A percentile compares a stretch with the other conserved stretches of the same genome.
These are phyloP conservation scores for Gymnopus androsaceus DNA, from an alignment of 1,284 basidiomycete species.

Conservation along the genomic window DNA sequence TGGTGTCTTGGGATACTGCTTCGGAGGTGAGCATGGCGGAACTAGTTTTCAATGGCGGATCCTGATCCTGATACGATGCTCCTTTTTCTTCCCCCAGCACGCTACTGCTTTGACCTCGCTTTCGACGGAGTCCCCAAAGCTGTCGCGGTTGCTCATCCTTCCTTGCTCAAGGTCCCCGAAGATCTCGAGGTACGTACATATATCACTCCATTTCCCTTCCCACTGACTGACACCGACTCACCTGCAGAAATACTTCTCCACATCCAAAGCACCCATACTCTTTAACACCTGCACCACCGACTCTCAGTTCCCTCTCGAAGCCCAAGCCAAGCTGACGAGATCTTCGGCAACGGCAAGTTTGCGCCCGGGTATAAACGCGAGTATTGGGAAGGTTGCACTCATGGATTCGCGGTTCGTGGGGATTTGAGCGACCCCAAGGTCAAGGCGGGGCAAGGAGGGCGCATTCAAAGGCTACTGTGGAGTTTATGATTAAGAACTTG, in stretches of 20 bases:
- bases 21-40: constrained; percentile 55
- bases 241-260: constrained; percentile 47
- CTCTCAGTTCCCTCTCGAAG: constrained; percentile 48
- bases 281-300: constrained; percentile 66
- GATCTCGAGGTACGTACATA: constrained; percentile 16
- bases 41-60: constrained; percentile 36
- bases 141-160: constrained; percentile 12
- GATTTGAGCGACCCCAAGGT: constrained; percentile 45
- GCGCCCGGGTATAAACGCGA: constrained; percentile 57
- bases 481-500: constrained; percentile 6
- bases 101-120: constrained; percentile 15
- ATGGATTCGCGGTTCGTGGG: constrained; percentile 66
- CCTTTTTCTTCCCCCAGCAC: not conserved
- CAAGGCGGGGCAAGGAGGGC: constrained; percentile 66
- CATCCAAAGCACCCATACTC: constrained; percentile 56
- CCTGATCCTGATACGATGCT: constrained; percentile 40
- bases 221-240: not conserved
- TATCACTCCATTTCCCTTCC: not conserved
- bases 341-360: constrained; percentile 40
- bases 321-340: constrained; percentile 50
- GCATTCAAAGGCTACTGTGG: constrained; percentile 55
- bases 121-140: constrained; percentile 12
- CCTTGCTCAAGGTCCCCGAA: constrained; percentile 8
- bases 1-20: constrained; percentile 72
- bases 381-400: constrained; percentile 55